Evolutionary conservation across 352 stramenopile genomes (phyloP), one percentile per base, ranked within the genome.

Genomic region (Phytophthora sojae): DNA sequence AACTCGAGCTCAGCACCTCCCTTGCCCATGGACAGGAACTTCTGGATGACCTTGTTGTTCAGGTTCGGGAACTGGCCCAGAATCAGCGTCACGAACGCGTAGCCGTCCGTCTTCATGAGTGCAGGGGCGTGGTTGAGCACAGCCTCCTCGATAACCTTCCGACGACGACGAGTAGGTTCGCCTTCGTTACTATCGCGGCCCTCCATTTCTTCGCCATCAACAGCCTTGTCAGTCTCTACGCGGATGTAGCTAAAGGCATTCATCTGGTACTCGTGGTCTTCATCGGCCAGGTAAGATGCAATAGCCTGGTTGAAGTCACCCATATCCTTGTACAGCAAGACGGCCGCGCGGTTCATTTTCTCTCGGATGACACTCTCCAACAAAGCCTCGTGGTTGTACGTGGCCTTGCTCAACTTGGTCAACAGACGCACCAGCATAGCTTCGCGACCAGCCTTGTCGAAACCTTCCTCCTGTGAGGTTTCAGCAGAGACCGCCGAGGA

Each of bases 81-180:
- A 54, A 97, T 92, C 30, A 95, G 63, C n/a, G 92, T 86, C 53
- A 98, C 85, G 47, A 97, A 96, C 17, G 90, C 80, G 60, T 94
- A 92, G 35, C 83, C 81, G 62, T 99, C 93, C 6, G 97, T 89
- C 53, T 96, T 89, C 69, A 99, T 88, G 6, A 98, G 77, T 25
- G 88, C 82, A 14, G 85, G 82, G 1, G 87, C 85, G 62, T 96
- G 86, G 17, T 67, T 80, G 12, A 96, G 70, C 45, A 96, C 74
- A n/a, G 88, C 89, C 11, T 92, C 81, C 69, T 96, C 89, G 37
- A 96, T 91, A 25, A 83, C 66, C 62, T 90, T 92, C 11, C 82
- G 86, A 26, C 82, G 84, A 26, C 74, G 79, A 61, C 76, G 78
- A 29, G 64, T 79, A 30, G 69, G 64, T 19, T 75, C 69, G 52